A percentile compares a stretch with the other conserved stretches of the same genome.
These are phyloP conservation scores for Roridomyces roridus DNA, from an alignment of 768 basidiomycete species.

Conservation along the genomic window DNA sequence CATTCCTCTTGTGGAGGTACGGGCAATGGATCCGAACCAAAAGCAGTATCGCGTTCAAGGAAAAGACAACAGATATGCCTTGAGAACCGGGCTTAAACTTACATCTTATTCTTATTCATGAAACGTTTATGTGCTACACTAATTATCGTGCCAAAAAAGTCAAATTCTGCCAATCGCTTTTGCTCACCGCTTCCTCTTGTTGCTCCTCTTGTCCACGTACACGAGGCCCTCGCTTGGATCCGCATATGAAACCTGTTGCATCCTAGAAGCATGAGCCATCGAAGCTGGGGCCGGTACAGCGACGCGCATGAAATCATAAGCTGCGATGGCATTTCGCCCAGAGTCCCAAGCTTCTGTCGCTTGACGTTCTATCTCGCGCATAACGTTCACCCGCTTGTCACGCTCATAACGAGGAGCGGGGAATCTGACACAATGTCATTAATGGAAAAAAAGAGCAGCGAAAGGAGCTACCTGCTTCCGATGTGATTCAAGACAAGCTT, in stretches of 20 bases:
- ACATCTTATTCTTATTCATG: background rate
- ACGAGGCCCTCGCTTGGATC: slow-evolving; percentile 32
- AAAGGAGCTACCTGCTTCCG: slow-evolving; percentile 58
- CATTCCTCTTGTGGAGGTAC: slow-evolving; percentile 54
- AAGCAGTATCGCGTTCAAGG: slow-evolving; percentile 51
- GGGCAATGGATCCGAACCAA: slow-evolving; percentile 53
- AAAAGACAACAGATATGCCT: slow-evolving; percentile 19
- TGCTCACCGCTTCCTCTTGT: slow-evolving; percentile 26
- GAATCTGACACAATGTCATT: slow-evolving; percentile 45
- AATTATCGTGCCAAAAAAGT: slow-evolving; percentile 5
- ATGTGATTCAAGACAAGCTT: slow-evolving; percentile 81
- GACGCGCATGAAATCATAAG: slow-evolving; percentile 63
- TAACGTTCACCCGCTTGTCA: slow-evolving; percentile 49
- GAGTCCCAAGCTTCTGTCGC: slow-evolving; percentile 66
- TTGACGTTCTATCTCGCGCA: slow-evolving; percentile 66
- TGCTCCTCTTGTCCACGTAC: slow-evolving; percentile 26
- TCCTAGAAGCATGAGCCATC: background rate
- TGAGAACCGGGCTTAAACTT: background rate
- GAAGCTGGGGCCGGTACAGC: slow-evolving; percentile 37
- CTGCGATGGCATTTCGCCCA: slow-evolving; percentile 51
- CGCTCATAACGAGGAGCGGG: slow-evolving; percentile 50
- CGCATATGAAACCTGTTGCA: slow-evolving; percentile 26
- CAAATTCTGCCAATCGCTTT: slow-evolving; percentile 7
- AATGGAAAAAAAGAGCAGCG: background rate
- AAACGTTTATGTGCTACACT: background rate